Conservation (phyloP, 495 filamentous ascomycete species). For the Glutinoglossum americanum region DNA sequence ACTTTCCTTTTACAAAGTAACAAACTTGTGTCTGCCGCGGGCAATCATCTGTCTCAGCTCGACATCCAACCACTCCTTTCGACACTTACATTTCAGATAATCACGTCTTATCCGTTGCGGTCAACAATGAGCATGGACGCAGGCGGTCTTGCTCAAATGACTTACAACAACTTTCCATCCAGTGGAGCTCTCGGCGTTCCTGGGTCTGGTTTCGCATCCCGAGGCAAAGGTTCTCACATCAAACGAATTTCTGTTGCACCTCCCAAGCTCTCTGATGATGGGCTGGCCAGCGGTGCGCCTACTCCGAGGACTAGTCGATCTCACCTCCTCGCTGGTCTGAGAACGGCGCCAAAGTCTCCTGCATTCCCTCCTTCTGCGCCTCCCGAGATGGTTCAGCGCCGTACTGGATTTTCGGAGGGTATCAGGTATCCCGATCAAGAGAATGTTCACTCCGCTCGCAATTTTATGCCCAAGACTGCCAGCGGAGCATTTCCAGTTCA, state of each 20-base stretch:
- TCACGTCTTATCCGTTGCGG: neutral
- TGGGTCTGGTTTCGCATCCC: conserved; percentile 59
- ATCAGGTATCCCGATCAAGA: conserved; percentile 26
- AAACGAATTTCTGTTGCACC: conserved; percentile 56
- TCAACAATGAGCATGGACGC: conserved; percentile 69
- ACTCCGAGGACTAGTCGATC: conserved; percentile 88
- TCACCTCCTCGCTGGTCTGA: conserved; percentile 78
- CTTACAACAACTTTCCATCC: conserved; percentile 57
- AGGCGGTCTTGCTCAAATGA: conserved; percentile 99
- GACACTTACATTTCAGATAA: neutral
- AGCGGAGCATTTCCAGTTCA: conserved; percentile 31
- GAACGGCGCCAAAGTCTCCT: conserved; percentile 81
- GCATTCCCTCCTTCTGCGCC: conserved; percentile 36
- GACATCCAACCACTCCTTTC: neutral
- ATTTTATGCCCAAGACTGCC: conserved; percentile 34
- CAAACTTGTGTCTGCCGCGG: too few species aligned
- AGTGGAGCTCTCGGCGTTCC: conserved; percentile 47
- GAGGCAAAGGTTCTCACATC: conserved; percentile 59
- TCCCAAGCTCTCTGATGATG: conserved; percentile 42
- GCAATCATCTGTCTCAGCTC: neutral
- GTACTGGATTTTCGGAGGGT: conserved; percentile 8
- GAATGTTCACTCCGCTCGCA: conserved; percentile 22
- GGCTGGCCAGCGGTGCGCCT: conserved; percentile 31
- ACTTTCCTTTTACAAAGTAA: too few species aligned
- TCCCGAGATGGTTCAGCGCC: conserved; percentile 29